Percentiles rank a stretch among this genome's conserved stretches.
phyloP scores from a whole-genome alignment of 2,329 filamentous ascomycete species.

The Penicillium sp. region DNA sequence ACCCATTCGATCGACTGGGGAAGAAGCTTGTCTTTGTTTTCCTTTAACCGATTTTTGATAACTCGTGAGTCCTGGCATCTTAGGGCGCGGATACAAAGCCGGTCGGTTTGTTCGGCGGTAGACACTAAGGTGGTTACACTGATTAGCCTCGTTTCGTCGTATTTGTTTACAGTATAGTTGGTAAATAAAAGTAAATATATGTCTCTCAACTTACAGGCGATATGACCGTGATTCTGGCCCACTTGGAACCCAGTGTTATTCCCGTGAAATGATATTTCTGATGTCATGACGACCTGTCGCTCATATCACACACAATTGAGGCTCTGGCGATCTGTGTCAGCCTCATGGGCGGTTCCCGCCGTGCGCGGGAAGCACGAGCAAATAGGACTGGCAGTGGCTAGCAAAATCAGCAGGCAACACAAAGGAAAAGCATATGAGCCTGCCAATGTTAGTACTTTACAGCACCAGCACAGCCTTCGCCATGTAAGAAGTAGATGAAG shows the following conservation, averaged over 20 bases:
- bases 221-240: no score
- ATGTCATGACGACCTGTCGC: background rate
- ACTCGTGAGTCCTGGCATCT: conserved; percentile 13
- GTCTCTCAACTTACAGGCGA: no score
- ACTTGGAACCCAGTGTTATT: no score
- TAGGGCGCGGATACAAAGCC: conserved; percentile 7
- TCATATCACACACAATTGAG: background rate
- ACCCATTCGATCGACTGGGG: conserved; percentile 27
- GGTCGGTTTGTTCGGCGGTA: no score
- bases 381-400: background rate
- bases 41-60: conserved; percentile 18
- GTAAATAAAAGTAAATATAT: no score
- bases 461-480: background rate
- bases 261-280: no score
- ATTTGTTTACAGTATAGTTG: no score
- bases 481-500: background rate
- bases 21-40: conserved; percentile 24
- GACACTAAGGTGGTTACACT: no score
- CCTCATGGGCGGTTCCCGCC: background rate
- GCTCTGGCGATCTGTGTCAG: background rate
- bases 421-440: background rate
- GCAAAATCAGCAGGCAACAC: background rate
- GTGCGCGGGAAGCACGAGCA: background rate
- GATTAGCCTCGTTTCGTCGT: no score
- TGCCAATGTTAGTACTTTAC: background rate